Percentiles rank a stretch among this genome's conserved stretches.
These are phyloP conservation scores for Coemansia sp. DNA, from an alignment of 192 early-diverging fungal species.

Conservation along the genomic window DNA sequence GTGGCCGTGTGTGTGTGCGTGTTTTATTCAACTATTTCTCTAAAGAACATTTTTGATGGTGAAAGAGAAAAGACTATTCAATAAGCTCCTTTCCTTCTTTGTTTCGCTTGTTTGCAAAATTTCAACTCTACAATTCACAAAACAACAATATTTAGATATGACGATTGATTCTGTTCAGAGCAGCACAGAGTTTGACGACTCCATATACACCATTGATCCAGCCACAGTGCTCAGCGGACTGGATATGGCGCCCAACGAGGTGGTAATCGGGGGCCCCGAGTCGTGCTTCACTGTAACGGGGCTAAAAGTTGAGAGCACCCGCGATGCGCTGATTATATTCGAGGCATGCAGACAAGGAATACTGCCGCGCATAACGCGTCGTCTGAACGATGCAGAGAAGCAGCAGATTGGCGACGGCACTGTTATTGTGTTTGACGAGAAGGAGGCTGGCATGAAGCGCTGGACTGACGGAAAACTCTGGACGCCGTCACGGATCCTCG, in stretches of 20 bases:
- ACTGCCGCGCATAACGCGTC: slow-evolving; percentile 66
- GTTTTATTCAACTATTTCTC: no score
- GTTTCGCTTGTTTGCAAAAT: not conserved
- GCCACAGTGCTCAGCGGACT: slow-evolving; percentile 9
- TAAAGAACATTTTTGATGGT: no score
- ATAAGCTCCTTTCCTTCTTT: not conserved
- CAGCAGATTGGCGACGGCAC: slow-evolving; percentile 71
- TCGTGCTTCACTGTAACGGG: slow-evolving; percentile 47
- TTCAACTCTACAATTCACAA: not conserved
- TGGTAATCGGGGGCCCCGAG: slow-evolving; percentile 34
- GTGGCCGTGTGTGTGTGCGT: no score
- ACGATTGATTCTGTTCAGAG: not conserved
- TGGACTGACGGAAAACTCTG: slow-evolving; percentile 86
- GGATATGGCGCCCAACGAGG: slow-evolving; percentile 28
- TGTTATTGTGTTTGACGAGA: slow-evolving; percentile 85
- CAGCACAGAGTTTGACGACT: not conserved
- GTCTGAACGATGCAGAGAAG: slow-evolving; percentile 74
- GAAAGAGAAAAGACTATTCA: not conserved
- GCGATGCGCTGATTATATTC: slow-evolving; percentile 76
- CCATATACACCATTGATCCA: slow-evolving; percentile 16
- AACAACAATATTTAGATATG: not conserved
- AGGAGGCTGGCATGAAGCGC: slow-evolving; percentile 78
- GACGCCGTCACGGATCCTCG: slow-evolving; percentile 81
- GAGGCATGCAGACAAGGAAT: slow-evolving; percentile 74
- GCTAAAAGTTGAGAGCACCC: slow-evolving; percentile 45